A percentile compares a stretch with the other conserved stretches of the same genome.
phyloP scores from a whole-genome alignment of 148 eudicot species.

The Arctostaphylos glauca region DNA sequence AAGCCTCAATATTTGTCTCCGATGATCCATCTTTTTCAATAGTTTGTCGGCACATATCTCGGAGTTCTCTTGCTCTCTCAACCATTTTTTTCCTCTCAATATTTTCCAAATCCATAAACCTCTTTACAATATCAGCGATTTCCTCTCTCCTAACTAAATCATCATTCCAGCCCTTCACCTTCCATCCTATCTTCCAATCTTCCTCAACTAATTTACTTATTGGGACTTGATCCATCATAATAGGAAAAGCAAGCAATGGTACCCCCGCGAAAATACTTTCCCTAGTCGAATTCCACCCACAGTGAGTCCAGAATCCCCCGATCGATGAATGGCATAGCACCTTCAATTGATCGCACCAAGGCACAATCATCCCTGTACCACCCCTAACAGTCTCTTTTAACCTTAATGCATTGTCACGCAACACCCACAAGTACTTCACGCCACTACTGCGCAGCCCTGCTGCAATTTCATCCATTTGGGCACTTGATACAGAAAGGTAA shows the following conservation, averaged over 20 bases:
- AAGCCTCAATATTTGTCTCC: conserved; percentile 1
- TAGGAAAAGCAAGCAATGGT: conserved; percentile 38
- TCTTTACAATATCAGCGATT: conserved; percentile 21
- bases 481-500: conserved; percentile 21
- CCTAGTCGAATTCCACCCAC: conserved; percentile 40
- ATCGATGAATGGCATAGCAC: conserved; percentile 35
- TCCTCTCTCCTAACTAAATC: conserved; percentile 28
- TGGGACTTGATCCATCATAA: conserved; percentile 27
- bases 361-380: conserved; percentile 20
- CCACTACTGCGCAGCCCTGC: conserved; percentile 24
- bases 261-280: conserved; percentile 32
- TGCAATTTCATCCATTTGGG: conserved; percentile 39
- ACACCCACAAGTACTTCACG: conserved; percentile 25
- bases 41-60: conserved; percentile 16
- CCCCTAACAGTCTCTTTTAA: background rate
- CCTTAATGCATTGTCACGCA: conserved; percentile 22
- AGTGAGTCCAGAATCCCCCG: conserved; percentile 42
- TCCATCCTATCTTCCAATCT: conserved; percentile 45
- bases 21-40: conserved; percentile 29
- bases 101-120: conserved; percentile 36
- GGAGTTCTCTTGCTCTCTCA: conserved; percentile 10
- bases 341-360: conserved; percentile 49
- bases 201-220: conserved; percentile 36
- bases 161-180: conserved; percentile 17
- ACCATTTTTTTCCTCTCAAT: conserved; percentile 27